Evolutionary conservation across 1,284 basidiomycete genomes (phyloP).

Genomic region (Cryptococcus deneoformans): DNA sequence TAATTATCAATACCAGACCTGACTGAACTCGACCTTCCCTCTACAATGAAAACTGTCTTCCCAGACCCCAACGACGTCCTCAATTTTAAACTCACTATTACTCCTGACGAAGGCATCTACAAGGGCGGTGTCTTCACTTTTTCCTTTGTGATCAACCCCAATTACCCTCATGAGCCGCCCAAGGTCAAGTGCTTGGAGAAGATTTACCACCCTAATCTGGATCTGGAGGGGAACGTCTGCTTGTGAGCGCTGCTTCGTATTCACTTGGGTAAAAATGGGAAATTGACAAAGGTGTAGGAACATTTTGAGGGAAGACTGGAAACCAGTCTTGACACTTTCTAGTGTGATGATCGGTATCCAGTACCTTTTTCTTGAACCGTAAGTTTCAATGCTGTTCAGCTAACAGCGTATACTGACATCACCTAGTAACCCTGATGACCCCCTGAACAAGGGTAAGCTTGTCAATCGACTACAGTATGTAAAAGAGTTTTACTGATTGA

Average conservation of each 20-base stretch:
- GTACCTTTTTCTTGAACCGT: constrained; percentile 94
- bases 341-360: constrained; percentile 97
- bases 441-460: constrained; percentile 86
- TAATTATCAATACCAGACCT: constrained; percentile 60
- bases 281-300: constrained; percentile 54
- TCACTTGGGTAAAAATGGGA: neutral
- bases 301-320: constrained; percentile 99
- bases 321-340: constrained; percentile 95
- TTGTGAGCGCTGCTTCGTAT: constrained; percentile 46
- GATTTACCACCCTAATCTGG: constrained; percentile 99
- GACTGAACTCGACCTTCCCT: constrained; percentile 92
- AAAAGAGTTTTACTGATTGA: too few species aligned
- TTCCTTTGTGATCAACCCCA: constrained; percentile 92
- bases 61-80: constrained; percentile 87
- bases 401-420: neutral
- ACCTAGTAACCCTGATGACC: constrained; percentile 83
- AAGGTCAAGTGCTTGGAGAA: constrained; percentile 98
- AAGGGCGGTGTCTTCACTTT: constrained; percentile 91
- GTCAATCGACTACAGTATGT: neutral
- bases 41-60: constrained; percentile 94
- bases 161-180: constrained; percentile 98
- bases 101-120: constrained; percentile 99
- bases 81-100: constrained; percentile 93
- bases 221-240: constrained; percentile 95
- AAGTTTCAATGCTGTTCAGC: constrained; percentile 10